Evolutionary conservation across 1,139 yeast genomes (phyloP).

Genomic region (Geotrichum reessii): DNA sequence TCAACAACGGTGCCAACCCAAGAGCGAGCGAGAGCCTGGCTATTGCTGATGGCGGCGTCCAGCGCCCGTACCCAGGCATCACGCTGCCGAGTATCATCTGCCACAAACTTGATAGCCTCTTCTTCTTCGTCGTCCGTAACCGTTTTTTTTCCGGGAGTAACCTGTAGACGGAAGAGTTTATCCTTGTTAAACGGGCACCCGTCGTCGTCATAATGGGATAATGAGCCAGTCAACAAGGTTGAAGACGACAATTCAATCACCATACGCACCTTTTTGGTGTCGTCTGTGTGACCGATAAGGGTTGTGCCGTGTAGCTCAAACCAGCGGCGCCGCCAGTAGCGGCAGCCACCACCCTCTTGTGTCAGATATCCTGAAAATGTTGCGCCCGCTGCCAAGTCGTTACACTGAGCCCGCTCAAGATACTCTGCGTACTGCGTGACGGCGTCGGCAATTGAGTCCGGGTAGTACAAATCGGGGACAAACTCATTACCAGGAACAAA

Average conservation of each 20-base stretch:
- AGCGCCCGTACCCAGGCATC: constrained; percentile 47
- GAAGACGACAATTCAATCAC: constrained; percentile 48
- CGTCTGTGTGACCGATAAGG: constrained; percentile 61
- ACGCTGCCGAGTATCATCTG: constrained; percentile 51
- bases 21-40: background rate
- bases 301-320: constrained; percentile 55
- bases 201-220: constrained; percentile 28
- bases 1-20: background rate
- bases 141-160: constrained; percentile 46
- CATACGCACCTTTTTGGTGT: constrained; percentile 56
- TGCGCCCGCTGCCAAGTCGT: constrained; percentile 20
- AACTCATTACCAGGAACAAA: constrained; percentile 44
- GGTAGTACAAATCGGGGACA: background rate
- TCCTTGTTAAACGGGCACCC: constrained; percentile 34
- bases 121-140: background rate
- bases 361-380: constrained; percentile 50
- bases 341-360: constrained; percentile 77
- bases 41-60: constrained; percentile 15
- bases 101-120: constrained; percentile 59
- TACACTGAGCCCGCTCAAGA: constrained; percentile 41
- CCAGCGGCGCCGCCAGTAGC: constrained; percentile 58
- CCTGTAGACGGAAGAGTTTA: constrained; percentile 49
- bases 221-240: background rate
- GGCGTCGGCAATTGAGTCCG: background rate
- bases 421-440: constrained; percentile 38